phyloP scores from a whole-genome alignment of 129 eudicot genomes.

The Apium graveolens region DNA sequence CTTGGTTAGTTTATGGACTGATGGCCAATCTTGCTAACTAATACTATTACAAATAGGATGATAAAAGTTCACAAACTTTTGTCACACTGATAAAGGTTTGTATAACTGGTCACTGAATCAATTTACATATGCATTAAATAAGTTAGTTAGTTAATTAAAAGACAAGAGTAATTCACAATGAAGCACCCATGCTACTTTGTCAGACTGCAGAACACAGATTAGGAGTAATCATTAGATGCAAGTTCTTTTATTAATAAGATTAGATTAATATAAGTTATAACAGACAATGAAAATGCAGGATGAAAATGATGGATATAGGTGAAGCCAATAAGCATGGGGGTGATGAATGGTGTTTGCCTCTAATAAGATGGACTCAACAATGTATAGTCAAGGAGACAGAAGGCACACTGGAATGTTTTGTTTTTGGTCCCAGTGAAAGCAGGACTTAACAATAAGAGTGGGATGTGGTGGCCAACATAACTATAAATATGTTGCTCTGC shows the following conservation, averaged over 20 bases:
- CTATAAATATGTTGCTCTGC: conserved; percentile 6
- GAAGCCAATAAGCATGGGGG: neutral
- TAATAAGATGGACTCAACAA: neutral
- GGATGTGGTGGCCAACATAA: conserved; percentile 6
- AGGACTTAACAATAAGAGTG: conserved; percentile 11
- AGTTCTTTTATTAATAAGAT: neutral
- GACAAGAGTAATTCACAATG: neutral
- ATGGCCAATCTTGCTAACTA: neutral
- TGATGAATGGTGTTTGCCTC: neutral
- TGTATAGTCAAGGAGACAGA: conserved; percentile 9
- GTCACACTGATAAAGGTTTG: neutral
- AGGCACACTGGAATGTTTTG: conserved; percentile 8
- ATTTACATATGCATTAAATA: neutral
- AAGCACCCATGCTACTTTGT: conserved; percentile 7
- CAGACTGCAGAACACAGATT: conserved; percentile 6
- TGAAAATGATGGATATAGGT: neutral
- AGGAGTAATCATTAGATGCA: neutral
- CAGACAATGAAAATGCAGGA: neutral
- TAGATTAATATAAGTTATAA: neutral
- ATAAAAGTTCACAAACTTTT: neutral
- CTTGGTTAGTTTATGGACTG: neutral
- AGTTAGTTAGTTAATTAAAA: neutral
- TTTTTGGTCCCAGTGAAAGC: conserved; percentile 9
- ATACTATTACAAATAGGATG: neutral
- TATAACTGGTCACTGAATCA: neutral